Conservation (phyloP, 2,329 filamentous ascomycete species). For the Colletotrichum musicola region DNA sequence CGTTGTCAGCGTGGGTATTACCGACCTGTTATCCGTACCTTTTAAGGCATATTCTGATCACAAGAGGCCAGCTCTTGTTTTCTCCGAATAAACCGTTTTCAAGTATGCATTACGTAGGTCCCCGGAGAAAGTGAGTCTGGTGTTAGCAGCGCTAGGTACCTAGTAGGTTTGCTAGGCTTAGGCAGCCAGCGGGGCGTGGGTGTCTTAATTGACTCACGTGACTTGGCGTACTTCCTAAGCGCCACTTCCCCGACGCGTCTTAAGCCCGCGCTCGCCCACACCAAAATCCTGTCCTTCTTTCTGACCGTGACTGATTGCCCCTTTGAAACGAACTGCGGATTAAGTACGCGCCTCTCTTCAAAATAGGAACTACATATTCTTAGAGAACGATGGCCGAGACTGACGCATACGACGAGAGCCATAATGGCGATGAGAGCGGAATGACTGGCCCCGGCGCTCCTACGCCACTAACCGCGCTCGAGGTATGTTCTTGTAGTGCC, state of each 20-base stretch:
- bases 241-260: conserved; percentile 51
- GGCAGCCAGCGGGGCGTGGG: conserved; percentile 30
- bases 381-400: conserved; percentile 56
- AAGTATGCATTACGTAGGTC: too few relatives aligned
- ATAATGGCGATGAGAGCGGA: conserved; percentile 75
- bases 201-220: conserved; percentile 48
- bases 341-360: too few relatives aligned
- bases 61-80: too few relatives aligned
- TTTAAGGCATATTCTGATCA: too few relatives aligned
- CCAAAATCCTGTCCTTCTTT: background rate
- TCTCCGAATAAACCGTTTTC: too few relatives aligned
- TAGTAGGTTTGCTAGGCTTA: conserved; percentile 15
- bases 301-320: background rate
- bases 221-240: conserved; percentile 51
- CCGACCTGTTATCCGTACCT: too few relatives aligned
- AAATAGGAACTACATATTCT: too few relatives aligned
- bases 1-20: too few relatives aligned
- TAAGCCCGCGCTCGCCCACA: conserved; percentile 17
- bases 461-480: conserved; percentile 85
- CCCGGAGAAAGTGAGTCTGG: too few relatives aligned
- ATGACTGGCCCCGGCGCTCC: conserved; percentile 91
- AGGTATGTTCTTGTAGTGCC: conserved; percentile 68
- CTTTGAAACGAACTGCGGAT: too few relatives aligned
- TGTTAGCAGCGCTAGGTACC: too few relatives aligned
- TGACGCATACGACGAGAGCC: conserved; percentile 77